Base-by-base conservation (phyloP, 2,329 filamentous ascomycete species). In the Neonectria coccinea region DNA sequence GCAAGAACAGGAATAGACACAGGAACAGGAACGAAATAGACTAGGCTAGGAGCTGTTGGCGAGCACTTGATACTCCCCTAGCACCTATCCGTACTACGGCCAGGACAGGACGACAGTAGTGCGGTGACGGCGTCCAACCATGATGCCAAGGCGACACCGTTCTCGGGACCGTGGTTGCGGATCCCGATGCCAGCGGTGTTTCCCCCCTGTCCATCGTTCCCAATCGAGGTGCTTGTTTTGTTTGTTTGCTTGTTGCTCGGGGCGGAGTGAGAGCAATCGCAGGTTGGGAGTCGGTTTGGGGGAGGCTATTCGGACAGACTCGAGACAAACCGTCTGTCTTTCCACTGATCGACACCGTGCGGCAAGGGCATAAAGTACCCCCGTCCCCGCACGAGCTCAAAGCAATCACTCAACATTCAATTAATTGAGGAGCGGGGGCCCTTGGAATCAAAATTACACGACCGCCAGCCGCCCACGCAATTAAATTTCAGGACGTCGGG, bases 401-500 rank as follows among this genome's bases (percentile, higher is more conserved):
- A 55, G 53, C 50, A 58, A 55, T 36, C 52, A 59, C 16, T 20
- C 39, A 42, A 42, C n/a, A 42, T 42, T 54, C 55, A 62, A 57
- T 57, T 42, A 36, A 56, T 36, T 20, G 44, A 56, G 60, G 29
- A 54, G 48, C 42, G 42, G 47, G 44, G 44, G 48, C 50, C 54
- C 44, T 45, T 57, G 52, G 31, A 54, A 52, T 56, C 57, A 64
- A 68, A 68, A 67, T 68, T 63, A 73, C 62, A 64, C 61, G 56
- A 59, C 56, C 20, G 52, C 65, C 56, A 59, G 59, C 67, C 55
- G 61, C 63, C 58, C 51, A 67, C 47, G 69, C 69, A 73, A 74
- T 73, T 74, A 73, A 72, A 74, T 70, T 66, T 66, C 65, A 74
- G 69, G 72, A 66, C 64, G 63, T 63, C 64, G 67, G 71, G 70